Conservation (phyloP, 257 asterid genomes). For the Verbena officinalis region DNA sequence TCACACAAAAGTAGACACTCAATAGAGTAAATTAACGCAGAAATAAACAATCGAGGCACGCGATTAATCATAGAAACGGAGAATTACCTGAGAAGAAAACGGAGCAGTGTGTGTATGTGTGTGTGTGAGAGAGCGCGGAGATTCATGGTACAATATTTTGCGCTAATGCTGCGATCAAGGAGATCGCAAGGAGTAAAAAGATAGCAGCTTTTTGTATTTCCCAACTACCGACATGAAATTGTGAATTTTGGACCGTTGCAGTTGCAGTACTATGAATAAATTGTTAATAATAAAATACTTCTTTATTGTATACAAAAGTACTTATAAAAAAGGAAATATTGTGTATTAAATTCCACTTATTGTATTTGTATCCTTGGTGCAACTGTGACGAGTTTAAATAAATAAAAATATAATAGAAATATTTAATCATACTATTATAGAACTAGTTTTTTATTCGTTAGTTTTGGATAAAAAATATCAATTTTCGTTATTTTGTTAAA, state of each 20-base stretch:
- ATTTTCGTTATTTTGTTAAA: too few species aligned
- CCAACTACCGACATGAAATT: not conserved
- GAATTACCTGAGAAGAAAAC: constrained; percentile 19
- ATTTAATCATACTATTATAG: too few species aligned
- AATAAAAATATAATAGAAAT: too few species aligned
- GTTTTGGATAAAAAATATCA: too few species aligned
- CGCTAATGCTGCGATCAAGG: constrained; percentile 18
- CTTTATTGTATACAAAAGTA: too few species aligned
- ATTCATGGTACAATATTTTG: constrained; percentile 19
- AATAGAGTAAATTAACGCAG: not conserved
- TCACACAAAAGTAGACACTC: constrained; percentile 10
- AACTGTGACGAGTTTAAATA: not conserved
- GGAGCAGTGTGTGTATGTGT: constrained; percentile 4
- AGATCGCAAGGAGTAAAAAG: not conserved
- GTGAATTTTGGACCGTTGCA: not conserved
- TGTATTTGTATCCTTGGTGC: not conserved
- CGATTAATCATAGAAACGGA: not conserved
- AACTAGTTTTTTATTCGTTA: too few species aligned
- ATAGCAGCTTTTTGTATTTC: constrained; percentile 10
- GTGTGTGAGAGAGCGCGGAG: constrained; percentile 11
- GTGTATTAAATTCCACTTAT: not conserved
- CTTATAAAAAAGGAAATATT: too few species aligned
- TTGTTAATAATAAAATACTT: too few species aligned
- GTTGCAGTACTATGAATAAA: not conserved
- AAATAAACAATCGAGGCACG: constrained; percentile 1